Percentiles rank a stretch among this genome's conserved stretches.
Conservation (phyloP, 2,329 filamentous ascomycete genomes). For the Albifimbria verrucaria region DNA sequence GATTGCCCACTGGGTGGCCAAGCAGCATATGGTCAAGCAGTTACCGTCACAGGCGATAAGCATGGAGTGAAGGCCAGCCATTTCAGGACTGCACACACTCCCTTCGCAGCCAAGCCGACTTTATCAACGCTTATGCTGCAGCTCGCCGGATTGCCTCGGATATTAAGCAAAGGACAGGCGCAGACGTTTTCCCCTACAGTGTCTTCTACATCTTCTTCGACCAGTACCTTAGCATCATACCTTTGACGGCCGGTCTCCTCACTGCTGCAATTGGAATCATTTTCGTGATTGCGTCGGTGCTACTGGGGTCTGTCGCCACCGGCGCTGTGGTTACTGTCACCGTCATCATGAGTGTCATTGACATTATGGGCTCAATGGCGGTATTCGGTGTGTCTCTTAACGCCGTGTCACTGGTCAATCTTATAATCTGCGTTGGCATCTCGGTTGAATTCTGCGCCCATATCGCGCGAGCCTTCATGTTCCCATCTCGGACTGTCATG, state of each 20-base stretch:
- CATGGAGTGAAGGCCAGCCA: conserved; percentile 76
- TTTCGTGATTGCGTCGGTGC: conserved; percentile 71
- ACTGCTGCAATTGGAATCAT: conserved; percentile 83
- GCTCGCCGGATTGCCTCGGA: conserved; percentile 83
- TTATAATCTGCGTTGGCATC: conserved; percentile 96
- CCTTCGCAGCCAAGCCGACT: conserved; percentile 87
- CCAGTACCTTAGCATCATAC: conserved; percentile 84
- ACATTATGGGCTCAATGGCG: conserved; percentile 95
- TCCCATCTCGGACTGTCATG: conserved; percentile 79
- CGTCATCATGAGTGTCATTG: conserved; percentile 88
- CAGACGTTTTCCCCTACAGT: conserved; percentile 92
- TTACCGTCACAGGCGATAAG: conserved; percentile 69
- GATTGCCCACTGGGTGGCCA: conserved; percentile 86
- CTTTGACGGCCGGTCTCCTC: conserved; percentile 74
- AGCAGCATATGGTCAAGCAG: conserved; percentile 80
- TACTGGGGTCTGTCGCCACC: conserved; percentile 81
- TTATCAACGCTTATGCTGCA: conserved; percentile 85
- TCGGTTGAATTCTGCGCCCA: conserved; percentile 97
- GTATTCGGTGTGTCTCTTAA: conserved; percentile 86
- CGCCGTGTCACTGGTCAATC: conserved; percentile 90
- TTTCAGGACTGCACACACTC: conserved; percentile 87
- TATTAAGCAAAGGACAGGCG: conserved; percentile 66
- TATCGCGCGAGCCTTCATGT: conserved; percentile 93
- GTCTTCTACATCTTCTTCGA: conserved; percentile 99
- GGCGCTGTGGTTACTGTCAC: conserved; percentile 80